Percentiles rank a stretch among this genome's conserved stretches.
These are phyloP conservation scores for Scalesia atractyloides DNA, from an alignment of 129 eudicot species.

Conservation along the genomic window DNA sequence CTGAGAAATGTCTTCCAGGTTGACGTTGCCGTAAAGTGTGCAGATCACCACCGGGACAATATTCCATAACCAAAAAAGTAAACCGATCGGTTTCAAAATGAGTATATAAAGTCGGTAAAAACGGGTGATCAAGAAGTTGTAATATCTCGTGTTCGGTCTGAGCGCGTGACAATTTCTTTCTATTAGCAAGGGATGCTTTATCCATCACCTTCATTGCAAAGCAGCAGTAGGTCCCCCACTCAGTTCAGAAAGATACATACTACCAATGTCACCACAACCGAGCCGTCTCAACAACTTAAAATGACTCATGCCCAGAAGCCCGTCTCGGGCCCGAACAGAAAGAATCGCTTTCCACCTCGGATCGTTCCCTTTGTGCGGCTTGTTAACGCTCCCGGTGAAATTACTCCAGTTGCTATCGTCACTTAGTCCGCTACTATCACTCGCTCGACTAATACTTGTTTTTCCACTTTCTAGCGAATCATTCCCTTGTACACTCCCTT, in stretches of 20 bases:
- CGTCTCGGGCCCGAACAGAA: constrained; percentile 64
- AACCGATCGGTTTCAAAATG: constrained; percentile 88
- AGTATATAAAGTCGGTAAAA: constrained; percentile 79
- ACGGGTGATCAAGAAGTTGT: constrained; percentile 89
- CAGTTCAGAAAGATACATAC: constrained; percentile 81
- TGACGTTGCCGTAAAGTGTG: constrained; percentile 80
- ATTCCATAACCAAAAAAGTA: constrained; percentile 82
- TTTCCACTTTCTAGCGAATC: constrained; percentile 73
- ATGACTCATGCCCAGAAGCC: constrained; percentile 84
- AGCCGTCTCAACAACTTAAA: constrained; percentile 67
- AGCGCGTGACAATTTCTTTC: constrained; percentile 75
- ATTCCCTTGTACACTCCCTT: constrained; percentile 58
- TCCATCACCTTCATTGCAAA: constrained; percentile 95
- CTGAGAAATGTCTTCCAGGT: constrained; percentile 88
- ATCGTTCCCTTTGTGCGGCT: constrained; percentile 91
- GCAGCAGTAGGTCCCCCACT: constrained; percentile 72
- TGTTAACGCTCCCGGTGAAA: constrained; percentile 68
- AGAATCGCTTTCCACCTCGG: constrained; percentile 92
- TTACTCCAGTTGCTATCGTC: constrained; percentile 92
- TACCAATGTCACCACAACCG: constrained; percentile 83
- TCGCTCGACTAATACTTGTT: constrained; percentile 81
- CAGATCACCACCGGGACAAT: constrained; percentile 90
- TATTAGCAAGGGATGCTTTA: constrained; percentile 71
- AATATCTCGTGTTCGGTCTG: constrained; percentile 78
- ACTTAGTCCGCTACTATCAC: constrained; percentile 88